A percentile compares a stretch with the other conserved stretches of the same genome.
Evolutionary conservation across 2,329 filamentous ascomycete genomes (phyloP).

Genomic region (Penicillium rolfsii): DNA sequence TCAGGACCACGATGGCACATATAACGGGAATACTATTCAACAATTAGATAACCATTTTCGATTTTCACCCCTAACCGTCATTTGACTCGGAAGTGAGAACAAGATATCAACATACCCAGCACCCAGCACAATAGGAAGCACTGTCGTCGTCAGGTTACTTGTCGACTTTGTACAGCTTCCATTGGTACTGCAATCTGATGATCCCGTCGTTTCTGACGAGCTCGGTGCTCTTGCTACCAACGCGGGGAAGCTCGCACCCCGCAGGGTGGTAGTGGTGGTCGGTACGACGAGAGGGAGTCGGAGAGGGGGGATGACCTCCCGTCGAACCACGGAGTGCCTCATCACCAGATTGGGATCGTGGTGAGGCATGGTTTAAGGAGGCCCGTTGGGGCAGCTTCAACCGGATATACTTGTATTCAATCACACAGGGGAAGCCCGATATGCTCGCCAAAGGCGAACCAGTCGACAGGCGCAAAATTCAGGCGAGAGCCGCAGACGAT

Average conservation of each 20-base stretch:
- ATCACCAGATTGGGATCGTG: conserved; percentile 33
- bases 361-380: conserved; percentile 26
- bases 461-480: conserved; percentile 17
- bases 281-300: conserved; percentile 30
- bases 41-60: conserved; percentile 28
- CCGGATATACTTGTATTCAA: conserved; percentile 10
- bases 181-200: conserved; percentile 17
- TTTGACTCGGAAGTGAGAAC: background rate
- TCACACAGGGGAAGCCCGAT: background rate
- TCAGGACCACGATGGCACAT: conserved; percentile 66
- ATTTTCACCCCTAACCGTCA: background rate
- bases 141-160: conserved; percentile 57
- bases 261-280: conserved; percentile 10
- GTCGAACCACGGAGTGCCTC: conserved; percentile 26
- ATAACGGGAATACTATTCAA: conserved; percentile 71
- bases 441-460: conserved; percentile 10
- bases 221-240: conserved; percentile 35
- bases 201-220: conserved; percentile 20
- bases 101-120: conserved; percentile 63
- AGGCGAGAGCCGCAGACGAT: conserved; percentile 6
- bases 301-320: conserved; percentile 34
- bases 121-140: conserved; percentile 69
- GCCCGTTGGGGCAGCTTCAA: conserved; percentile 4
- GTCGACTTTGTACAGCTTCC: conserved; percentile 59
- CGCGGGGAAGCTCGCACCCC: conserved; percentile 26